Evolutionary conservation across 345 rosid species (phyloP).

Genomic region (Cardamine occulta): DNA sequence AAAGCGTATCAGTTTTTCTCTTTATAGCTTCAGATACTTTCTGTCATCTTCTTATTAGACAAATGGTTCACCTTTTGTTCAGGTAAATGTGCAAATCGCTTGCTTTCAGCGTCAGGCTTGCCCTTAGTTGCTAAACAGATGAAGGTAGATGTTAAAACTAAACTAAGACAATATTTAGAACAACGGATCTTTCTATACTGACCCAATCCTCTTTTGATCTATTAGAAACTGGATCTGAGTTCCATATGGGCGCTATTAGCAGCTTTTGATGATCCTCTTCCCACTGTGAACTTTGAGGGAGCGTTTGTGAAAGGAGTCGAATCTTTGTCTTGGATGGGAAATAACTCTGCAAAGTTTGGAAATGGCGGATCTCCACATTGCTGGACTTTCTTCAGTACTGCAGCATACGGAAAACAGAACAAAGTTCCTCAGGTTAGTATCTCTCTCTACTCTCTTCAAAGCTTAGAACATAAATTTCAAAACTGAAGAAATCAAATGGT

Average conservation of each 20-base stretch:
- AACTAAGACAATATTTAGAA: conserved; percentile 15
- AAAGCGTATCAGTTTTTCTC: neutral
- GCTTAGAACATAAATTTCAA: neutral
- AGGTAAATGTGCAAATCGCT: conserved; percentile 95
- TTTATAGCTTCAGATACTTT: conserved; percentile 17
- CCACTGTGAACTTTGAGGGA: conserved; percentile 72
- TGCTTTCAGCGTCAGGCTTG: conserved; percentile 84
- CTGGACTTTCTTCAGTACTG: conserved; percentile 89
- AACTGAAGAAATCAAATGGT: conserved; percentile 5
- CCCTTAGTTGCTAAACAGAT: conserved; percentile 86
- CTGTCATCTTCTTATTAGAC: neutral
- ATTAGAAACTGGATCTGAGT: conserved; percentile 72
- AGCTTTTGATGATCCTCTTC: conserved; percentile 88
- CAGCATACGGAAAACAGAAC: conserved; percentile 76
- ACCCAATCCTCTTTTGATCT: conserved; percentile 9
- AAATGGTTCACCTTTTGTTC: conserved; percentile 30
- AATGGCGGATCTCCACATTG: conserved; percentile 53
- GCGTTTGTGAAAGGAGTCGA: conserved; percentile 86
- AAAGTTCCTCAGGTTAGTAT: conserved; percentile 84
- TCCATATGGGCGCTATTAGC: conserved; percentile 93
- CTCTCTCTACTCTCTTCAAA: conserved; percentile 4
- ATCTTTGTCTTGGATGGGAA: conserved; percentile 91
- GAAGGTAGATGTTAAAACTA: conserved; percentile 56
- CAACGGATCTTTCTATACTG: neutral
- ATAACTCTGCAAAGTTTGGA: conserved; percentile 72